Evolutionary conservation across 2,329 filamentous ascomycete genomes (phyloP).

Genomic region (Chrysoporthe cubensis): DNA sequence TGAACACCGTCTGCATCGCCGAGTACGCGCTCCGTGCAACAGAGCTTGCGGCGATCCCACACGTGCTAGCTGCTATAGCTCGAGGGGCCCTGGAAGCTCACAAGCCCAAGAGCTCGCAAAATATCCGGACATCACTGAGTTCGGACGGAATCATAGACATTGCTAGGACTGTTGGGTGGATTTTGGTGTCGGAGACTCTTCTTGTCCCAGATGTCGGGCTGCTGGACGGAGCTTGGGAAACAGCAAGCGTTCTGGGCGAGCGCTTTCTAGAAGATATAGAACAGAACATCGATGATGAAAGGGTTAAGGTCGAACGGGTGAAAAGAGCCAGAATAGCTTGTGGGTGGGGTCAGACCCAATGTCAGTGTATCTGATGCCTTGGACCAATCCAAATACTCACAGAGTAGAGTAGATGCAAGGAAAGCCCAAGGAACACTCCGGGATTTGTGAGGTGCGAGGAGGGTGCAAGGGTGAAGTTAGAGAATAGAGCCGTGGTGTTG

Average conservation of each 20-base stretch:
- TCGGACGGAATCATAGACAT: conserved; percentile 45
- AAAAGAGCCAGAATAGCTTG: no score
- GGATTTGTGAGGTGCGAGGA: no score
- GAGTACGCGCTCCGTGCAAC: conserved; percentile 51
- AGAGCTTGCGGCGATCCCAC: conserved; percentile 45
- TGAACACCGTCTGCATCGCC: conserved; percentile 45
- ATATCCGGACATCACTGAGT: conserved; percentile 52
- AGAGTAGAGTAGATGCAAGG: no score
- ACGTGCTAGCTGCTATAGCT: conserved; percentile 56
- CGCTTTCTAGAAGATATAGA: conserved; percentile 41
- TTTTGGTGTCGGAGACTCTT: conserved; percentile 40
- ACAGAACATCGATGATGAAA: conserved; percentile 34
- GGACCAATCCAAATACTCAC: no score
- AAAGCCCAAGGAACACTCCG: no score
- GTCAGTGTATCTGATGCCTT: no score
- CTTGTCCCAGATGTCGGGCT: conserved; percentile 44
- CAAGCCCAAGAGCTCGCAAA: conserved; percentile 43
- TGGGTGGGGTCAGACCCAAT: no score
- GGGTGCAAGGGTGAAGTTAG: no score
- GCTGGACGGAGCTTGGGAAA: conserved; percentile 53
- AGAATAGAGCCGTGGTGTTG: no score
- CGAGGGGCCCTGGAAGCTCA: conserved; percentile 48
- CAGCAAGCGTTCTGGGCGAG: conserved; percentile 37
- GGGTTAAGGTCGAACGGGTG: conserved; percentile 31
- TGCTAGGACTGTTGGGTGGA: conserved; percentile 43